phyloP scores from a whole-genome alignment of 768 basidiomycete genomes.

The Termitomyces sp. region DNA sequence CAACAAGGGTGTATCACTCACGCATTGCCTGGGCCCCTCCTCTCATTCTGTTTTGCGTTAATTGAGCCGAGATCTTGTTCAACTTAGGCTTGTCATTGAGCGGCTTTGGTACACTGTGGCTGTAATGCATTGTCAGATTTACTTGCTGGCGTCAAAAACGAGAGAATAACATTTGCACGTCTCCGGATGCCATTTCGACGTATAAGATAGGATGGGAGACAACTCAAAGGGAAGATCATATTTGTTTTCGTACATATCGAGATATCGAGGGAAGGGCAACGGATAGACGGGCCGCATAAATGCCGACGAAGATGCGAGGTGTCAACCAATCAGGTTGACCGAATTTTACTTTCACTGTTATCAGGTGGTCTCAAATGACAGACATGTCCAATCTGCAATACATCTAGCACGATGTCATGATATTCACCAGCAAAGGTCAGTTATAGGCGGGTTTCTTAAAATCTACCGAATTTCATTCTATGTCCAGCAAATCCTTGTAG shows the following conservation, averaged over 20 bases:
- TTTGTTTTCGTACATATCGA: neutral
- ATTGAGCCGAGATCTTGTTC: slow-evolving; percentile 67
- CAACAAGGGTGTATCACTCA: slow-evolving; percentile 27
- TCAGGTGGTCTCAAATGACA: too few relatives aligned
- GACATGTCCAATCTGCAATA: too few relatives aligned
- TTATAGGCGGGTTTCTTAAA: neutral
- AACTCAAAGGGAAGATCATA: neutral
- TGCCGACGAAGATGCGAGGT: neutral
- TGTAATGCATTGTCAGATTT: slow-evolving; percentile 15
- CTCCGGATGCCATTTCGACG: slow-evolving; percentile 40
- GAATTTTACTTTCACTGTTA: too few relatives aligned
- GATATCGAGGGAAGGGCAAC: too few relatives aligned
- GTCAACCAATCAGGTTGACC: slow-evolving; percentile 17
- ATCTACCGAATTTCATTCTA: neutral
- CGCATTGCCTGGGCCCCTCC: slow-evolving; percentile 87
- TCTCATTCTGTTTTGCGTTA: slow-evolving; percentile 72
- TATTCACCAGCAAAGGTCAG: too few relatives aligned
- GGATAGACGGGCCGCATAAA: slow-evolving; percentile 1
- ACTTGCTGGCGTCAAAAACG: neutral
- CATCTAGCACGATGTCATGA: neutral
- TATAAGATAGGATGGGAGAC: neutral
- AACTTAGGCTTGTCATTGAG: slow-evolving; percentile 32
- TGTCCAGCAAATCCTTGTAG: neutral
- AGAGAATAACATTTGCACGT: slow-evolving; percentile 29
- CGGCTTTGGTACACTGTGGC: slow-evolving; percentile 36